phyloP scores from a whole-genome alignment of 106 monocot genomes.

The Iris macrosiphon region DNA sequence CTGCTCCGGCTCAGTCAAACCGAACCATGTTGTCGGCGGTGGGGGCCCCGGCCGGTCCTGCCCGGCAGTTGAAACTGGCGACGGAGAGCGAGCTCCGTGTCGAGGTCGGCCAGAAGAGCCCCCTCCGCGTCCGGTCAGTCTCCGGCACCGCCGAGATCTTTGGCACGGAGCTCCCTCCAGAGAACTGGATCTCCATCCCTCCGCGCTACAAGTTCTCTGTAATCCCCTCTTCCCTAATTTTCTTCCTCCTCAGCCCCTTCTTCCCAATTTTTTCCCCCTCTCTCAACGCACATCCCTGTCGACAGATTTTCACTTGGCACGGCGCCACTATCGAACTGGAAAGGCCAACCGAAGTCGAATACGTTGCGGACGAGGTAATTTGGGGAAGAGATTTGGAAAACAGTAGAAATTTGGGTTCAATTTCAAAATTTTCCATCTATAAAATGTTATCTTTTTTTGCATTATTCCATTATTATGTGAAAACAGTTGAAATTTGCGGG shows the following conservation, averaged over 20 bases:
- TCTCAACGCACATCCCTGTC: background rate
- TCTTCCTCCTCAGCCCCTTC: background rate
- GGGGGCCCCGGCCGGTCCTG: background rate
- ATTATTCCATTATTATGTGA: background rate
- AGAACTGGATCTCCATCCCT: slow-evolving; percentile 79
- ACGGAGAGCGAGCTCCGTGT: slow-evolving; percentile 80
- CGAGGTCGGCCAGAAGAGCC: slow-evolving; percentile 57
- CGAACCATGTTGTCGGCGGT: slow-evolving; percentile 6
- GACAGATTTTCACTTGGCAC: slow-evolving; percentile 86
- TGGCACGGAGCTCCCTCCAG: slow-evolving; percentile 82
- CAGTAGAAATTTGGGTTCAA: background rate
- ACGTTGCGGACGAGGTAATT: slow-evolving; percentile 89
- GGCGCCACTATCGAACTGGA: slow-evolving; percentile 86
- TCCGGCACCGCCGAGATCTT: slow-evolving; percentile 88
- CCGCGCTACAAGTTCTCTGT: slow-evolving; percentile 73
- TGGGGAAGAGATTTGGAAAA: background rate
- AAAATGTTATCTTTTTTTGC: background rate
- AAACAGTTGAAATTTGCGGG: no score
- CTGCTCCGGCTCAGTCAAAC: no score
- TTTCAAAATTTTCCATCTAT: background rate
- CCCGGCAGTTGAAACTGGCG: slow-evolving; percentile 54
- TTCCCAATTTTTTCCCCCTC: background rate
- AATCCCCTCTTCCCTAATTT: background rate
- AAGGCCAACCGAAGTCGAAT: slow-evolving; percentile 75
- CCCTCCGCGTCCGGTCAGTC: slow-evolving; percentile 62